A percentile compares a stretch with the other conserved stretches of the same genome.
phyloP scores from a whole-genome alignment of 331 rosid genomes.

The Spiraea crenata region DNA sequence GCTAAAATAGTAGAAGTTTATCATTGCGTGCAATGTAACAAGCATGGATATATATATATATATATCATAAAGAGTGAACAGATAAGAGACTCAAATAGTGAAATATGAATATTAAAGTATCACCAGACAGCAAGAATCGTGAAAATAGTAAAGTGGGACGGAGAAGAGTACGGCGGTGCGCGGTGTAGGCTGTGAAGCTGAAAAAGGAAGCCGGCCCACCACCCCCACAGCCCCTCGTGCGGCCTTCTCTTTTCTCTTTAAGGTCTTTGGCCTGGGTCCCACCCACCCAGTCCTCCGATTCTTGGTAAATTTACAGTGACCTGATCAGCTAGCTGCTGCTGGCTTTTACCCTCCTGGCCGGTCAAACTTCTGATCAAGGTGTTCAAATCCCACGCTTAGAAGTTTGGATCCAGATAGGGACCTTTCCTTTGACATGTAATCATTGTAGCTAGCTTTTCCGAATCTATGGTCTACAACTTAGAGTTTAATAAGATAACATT shows the following conservation, averaged over 20 bases:
- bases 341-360: too few relatives aligned
- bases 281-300: background rate
- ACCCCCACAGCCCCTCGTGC: constrained; percentile 36
- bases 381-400: background rate
- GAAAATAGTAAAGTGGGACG: constrained; percentile 4
- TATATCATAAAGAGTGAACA: too few relatives aligned
- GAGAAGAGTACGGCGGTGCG: constrained; percentile 23
- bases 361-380: too few relatives aligned
- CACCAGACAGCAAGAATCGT: constrained; percentile 49
- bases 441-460: too few relatives aligned
- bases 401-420: background rate
- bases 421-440: background rate
- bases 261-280: background rate
- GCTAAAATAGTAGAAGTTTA: too few relatives aligned
- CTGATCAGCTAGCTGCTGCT: background rate
- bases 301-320: background rate
- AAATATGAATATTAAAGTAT: background rate
- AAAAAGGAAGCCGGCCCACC: background rate
- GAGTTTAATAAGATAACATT: too few relatives aligned
- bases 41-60: too few relatives aligned
- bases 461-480: too few relatives aligned
- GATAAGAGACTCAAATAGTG: too few relatives aligned
- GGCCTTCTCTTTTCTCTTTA: constrained; percentile 18
- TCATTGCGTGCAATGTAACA: too few relatives aligned
- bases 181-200: constrained; percentile 9